Base-by-base conservation (phyloP, 306 rosid species). In the Citrullus amarus region DNA sequence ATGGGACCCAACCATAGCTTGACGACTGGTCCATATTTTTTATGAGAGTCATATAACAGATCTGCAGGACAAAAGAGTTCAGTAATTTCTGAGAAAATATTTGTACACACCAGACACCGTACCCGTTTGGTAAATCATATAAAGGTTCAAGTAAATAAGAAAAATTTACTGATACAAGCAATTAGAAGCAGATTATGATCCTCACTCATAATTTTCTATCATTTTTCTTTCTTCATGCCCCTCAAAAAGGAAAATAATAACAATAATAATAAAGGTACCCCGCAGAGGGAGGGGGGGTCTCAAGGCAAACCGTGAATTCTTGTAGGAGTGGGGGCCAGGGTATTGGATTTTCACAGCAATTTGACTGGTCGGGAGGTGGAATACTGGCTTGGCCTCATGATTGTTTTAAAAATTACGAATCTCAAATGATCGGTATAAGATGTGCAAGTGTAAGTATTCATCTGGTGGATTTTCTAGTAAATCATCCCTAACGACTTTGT, bases 1-100 rank as follows among this genome's bases (percentile, higher is more conserved):
- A 88, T 88, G 77, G 96, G 96, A 79, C 96, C 93, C 81, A 93
- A 80, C 96, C 98, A 93, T 74, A 93, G 82, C 91, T 88, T 91
- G 83, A 91, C 82, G 77, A 91, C 82, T 20, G 95, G 76, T 63
- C 98, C 97, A 84, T 87, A 87, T 66, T 77, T 81, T 80, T 86
- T 79, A 78, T 93, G 98, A 8, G 87, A 86, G 82, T 85, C 87
- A 58, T 86, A 82, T 78, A 93, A 79, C 73, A 88, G 63, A 58
- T 91, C 96, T 93, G 87, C 63, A 80, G 82, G 48, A 20, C 80
- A 77, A 69, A 84, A 85, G 34, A 28, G 22, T 56, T 46, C 0
- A 59, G 73, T 18, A 66, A 66, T 66, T 66, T 41, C 73, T 44
- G 30, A 3, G 39, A 36, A 46, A 70, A 70, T 22, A 70, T 46